Conservation (phyloP, 1,284 basidiomycete species). For the Apiotrichum sp. region DNA sequence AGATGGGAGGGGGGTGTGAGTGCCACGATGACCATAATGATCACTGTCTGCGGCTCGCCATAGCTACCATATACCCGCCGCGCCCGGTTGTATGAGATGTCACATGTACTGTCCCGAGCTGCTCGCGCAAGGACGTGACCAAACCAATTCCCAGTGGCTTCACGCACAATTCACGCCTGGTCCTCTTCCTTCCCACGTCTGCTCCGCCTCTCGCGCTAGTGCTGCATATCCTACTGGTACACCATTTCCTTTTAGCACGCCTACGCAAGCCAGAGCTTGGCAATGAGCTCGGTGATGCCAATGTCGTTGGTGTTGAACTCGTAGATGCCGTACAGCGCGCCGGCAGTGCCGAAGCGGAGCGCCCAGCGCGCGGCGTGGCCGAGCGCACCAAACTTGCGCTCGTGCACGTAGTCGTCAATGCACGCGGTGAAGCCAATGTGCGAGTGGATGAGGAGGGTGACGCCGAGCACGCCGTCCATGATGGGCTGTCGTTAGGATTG, state of each 20-base stretch:
- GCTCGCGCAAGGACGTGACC: no score
- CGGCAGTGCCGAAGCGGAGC: constrained; percentile 70
- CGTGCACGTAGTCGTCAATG: constrained; percentile 84
- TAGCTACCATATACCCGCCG: no score
- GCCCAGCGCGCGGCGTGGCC: constrained; percentile 68
- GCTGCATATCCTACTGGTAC: constrained; percentile 22
- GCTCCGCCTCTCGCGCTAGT: background rate
- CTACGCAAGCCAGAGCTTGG: constrained; percentile 61
- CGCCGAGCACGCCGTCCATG: constrained; percentile 79
- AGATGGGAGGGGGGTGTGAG: background rate
- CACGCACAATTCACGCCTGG: background rate
- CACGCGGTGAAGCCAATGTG: constrained; percentile 76
- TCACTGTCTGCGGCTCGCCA: background rate
- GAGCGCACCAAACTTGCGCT: constrained; percentile 80
- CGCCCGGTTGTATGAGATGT: no score
- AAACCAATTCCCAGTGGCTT: background rate
- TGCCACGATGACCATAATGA: background rate
- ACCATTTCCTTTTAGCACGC: constrained; percentile 8
- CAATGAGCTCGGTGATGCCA: constrained; percentile 67
- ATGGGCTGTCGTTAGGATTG: constrained; percentile 53
- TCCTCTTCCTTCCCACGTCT: no score
- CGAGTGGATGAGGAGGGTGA: constrained; percentile 84
- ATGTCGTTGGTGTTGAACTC: constrained; percentile 97
- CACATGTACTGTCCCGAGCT: no score
- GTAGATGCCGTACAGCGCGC: constrained; percentile 85